phyloP scores from a whole-genome alignment of 805 yeast species.

The Scheffersomyces stipitis region DNA sequence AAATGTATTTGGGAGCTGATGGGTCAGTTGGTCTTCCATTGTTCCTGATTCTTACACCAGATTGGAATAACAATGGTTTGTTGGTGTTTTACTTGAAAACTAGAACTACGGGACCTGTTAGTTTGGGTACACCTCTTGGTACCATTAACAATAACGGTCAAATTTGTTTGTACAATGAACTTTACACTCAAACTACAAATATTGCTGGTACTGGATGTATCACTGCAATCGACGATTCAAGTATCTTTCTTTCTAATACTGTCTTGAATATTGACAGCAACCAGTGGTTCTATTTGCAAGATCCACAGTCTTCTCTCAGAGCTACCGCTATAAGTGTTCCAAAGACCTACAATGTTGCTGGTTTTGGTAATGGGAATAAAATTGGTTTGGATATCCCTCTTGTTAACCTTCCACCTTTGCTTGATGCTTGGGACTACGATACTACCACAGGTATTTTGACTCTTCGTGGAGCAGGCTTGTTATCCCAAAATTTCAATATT shows the following conservation, averaged over 20 bases:
- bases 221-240: conserved; percentile 10
- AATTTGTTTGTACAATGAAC: conserved; percentile 12
- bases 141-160: conserved; percentile 13
- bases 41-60: conserved; percentile 7
- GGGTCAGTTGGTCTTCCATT: conserved; percentile 9
- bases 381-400: conserved; percentile 1
- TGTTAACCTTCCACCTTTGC: background rate
- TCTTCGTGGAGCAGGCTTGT: background rate
- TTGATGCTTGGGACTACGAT: background rate
- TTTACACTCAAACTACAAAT: conserved; percentile 11
- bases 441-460: background rate
- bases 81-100: conserved; percentile 9
- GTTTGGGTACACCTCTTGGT: conserved; percentile 8
- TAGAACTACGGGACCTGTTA: conserved; percentile 8
- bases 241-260: conserved; percentile 1
- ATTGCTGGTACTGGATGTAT: conserved; percentile 20
- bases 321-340: background rate
- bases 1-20: conserved; percentile 12
- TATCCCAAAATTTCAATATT: conserved; percentile 10
- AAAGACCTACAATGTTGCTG: conserved; percentile 1
- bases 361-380: conserved; percentile 1
- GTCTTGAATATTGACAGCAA: conserved; percentile 1
- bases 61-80: conserved; percentile 12
- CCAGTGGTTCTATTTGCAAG: conserved; percentile 7
- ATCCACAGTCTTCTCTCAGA: background rate